Base-by-base conservation (phyloP, 306 rosid genomes). In the Arachis hypogaea region DNA sequence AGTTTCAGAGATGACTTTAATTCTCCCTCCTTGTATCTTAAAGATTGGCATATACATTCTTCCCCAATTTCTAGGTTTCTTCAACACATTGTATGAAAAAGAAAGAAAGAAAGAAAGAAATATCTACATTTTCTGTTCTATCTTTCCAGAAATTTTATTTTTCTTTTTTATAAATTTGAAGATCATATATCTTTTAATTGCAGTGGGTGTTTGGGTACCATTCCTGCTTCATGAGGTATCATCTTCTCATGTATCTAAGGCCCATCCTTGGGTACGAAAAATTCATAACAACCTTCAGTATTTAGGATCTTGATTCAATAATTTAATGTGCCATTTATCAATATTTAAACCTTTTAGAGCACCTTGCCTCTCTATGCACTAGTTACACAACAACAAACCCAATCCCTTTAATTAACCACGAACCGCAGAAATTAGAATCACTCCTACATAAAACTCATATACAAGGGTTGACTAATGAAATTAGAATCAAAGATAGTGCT, bases 331-430 rank as follows among this genome's bases (percentile, higher is more conserved):
- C 57, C 50, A 66, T 68, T 43, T 69, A 50, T 50, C 33, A 18
- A 18, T 18, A 46, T 18, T 66, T 4, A 2, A 66, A 68, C 73
- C 12, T 83, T 54, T 44, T 73, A 90, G 97, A 18, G 90, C 69
- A 90, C 96, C 64, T 82, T 90, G 84, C 96, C 93, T 9, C 82
- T 90, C 5, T 90, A 90, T 78, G 96, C 96, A 66, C 81, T 90
- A 78, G 96, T 88, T 72, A 85, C 93, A 68, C 96, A 88, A 18
- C 18, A 18, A 18, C 18, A 18, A 18, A 18, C 18, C 18, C 18
- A 18, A 18, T 18, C 18, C 18, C 18, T 18, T 18, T 0, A 18
- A 0, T 18, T 18, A 18, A 18, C 0, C 18, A 18, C 18, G 18
- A 18, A 18, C 18, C 18, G 0, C 18, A 18, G 18, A 18, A 18